Base-by-base conservation (phyloP, 2,329 filamentous ascomycete genomes). In the Aschersonia sp. region DNA sequence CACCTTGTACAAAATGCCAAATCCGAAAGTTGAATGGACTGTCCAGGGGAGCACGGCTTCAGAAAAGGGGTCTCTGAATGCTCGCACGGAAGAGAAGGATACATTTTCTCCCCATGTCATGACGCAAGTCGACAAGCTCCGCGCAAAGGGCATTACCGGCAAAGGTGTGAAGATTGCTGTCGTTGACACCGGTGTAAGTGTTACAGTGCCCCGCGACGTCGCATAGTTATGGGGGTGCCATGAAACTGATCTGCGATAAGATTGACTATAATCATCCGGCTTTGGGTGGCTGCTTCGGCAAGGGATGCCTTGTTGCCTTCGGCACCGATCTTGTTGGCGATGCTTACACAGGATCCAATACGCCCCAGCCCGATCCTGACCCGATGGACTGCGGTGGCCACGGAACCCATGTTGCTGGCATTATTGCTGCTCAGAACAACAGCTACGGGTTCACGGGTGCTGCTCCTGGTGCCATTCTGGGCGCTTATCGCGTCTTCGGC, bases 191-290 rank as follows among this genome's bases (percentile, higher is more conserved):
- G 74, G 74, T 56, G 71, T 73, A 66, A 61, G 71, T 65, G 1
- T 2, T 42, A 8, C 7, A 10, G 40, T 39, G 12, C 9, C 40
- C 14, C 22, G 22, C 22, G 22, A 22, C 22, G 22, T 22, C 4
- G 22, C 22, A 22, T 22, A 22, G 22, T 22, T 22, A 22, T 22
- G 22, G 22, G 22, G 22, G 22, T 22, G 22, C 22, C 22, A 22
- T 22, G 22, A 22, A 22, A 4, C 22, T 22, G 22, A 22, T 14
- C 7, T 6, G 12, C 2, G 30, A 2, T n/a, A 42, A 73, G 71
- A 63, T 80, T 44, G 79, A 83, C 57, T 83, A 81, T 56, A 69
- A 64, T 1, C 79, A 83, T 55, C 75, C 78, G 2, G 75, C 76
- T 31, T 70, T 84, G 0, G 80, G 80, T 12, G 78, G 77, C 44